These are phyloP conservation scores for Gossypium arboreum DNA, from an alignment of 345 rosid species.

Conservation along the genomic window DNA sequence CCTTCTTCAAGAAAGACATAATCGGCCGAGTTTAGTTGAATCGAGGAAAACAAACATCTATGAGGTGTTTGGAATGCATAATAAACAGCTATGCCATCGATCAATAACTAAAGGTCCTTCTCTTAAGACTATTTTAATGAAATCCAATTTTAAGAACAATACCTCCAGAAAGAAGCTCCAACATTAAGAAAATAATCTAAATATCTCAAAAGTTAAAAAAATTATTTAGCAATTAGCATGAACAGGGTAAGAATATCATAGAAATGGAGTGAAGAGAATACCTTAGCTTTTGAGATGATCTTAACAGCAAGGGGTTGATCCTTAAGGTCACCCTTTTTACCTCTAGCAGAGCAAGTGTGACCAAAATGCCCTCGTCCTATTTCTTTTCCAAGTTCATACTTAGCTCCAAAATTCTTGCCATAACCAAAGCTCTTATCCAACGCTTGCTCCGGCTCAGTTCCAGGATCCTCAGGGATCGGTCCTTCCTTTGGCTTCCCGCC, in stretches of 20 bases:
- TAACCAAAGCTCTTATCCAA: constrained; percentile 83
- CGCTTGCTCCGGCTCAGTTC: constrained; percentile 53
- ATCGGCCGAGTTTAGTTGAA: neutral
- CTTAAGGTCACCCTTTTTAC: constrained; percentile 62
- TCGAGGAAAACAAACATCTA: neutral
- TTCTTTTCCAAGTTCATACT: constrained; percentile 77
- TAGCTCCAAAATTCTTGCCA: constrained; percentile 70
- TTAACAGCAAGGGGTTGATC: constrained; percentile 74
- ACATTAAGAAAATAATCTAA: neutral
- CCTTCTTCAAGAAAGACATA: neutral
- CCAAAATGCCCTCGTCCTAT: constrained; percentile 90
- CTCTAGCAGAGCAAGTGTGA: constrained; percentile 76
- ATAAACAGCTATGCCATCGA: neutral
- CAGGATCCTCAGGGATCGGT: constrained; percentile 69
- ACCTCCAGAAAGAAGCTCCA: neutral
- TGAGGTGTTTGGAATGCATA: neutral
- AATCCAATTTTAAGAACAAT: neutral
- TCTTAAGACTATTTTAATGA: neutral
- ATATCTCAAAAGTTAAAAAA: neutral
- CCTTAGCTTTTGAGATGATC: constrained; percentile 85
- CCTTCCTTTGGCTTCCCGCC: constrained; percentile 80
- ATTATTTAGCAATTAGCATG: neutral
- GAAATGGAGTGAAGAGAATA: constrained; percentile 3
- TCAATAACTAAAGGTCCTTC: neutral
- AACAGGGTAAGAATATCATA: neutral